Base-by-base conservation (phyloP, 805 yeast genomes). In the Clavispora asparagi region DNA sequence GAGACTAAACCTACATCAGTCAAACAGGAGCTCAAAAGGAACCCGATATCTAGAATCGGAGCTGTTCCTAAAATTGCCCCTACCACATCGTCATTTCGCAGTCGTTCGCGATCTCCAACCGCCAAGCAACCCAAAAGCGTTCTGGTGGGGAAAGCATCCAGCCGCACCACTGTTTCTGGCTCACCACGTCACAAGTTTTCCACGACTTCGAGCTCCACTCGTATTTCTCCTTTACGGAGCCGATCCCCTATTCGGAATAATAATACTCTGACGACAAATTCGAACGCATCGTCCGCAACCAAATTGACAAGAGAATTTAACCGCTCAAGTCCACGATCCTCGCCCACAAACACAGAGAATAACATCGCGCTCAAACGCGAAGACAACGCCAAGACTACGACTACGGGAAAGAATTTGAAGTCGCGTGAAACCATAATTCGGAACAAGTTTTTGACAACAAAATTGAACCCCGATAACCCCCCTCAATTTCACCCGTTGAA, bases 401-500 rank as follows among this genome's bases (percentile, higher is more conserved):
- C 5, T 19, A 19, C 23, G 23, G 37, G 12, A 11, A 33, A 33
- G 16, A 33, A 7, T 3, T 3, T 33, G 8, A 33, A 33, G 37
- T 33, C 37, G 4, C 37, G 37, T 5, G 42, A 40, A 7, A 41
- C 53, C 4, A 47, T 40, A 19, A 53, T 54, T 13, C 66, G 60
- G 48, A 70, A 68, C 47, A 60, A 61, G 45, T 67, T 70, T 43
- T 58, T 69, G 30, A 63, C 72, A 0, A 67, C 73, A 1, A 62
- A 67, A 7, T 55, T 70, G 19, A 65, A 65, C 23, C 68, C 73
- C 0, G 56, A 61, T 4, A 62, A 62, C 11, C 61, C 63, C 8
- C 60, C 65, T 6, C 51, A 47, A 26, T 57, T 66, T 29, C 57
- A 55, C 35, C 37, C 36, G 29, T 23, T 35, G 47, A 41, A 43